A percentile compares a stretch with the other conserved stretches of the same genome.
These are phyloP conservation scores for Magnolia kwangsiensis DNA, from an alignment of 164 flowering plant genomes.

Conservation along the genomic window DNA sequence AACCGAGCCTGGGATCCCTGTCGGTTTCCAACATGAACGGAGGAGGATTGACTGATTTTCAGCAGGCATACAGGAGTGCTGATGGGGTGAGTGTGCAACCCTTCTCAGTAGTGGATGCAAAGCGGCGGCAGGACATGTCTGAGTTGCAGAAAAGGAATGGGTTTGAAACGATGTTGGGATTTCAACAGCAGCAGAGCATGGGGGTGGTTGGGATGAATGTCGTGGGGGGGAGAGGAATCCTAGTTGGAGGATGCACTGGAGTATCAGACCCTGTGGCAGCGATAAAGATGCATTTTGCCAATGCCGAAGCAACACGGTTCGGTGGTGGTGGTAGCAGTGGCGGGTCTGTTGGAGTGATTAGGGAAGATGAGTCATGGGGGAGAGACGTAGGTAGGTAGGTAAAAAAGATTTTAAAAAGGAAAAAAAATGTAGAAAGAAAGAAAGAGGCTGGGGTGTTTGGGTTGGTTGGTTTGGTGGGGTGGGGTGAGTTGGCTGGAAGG, in stretches of 20 bases:
- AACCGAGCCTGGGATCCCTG: slow-evolving; percentile 35
- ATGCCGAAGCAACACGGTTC: slow-evolving; percentile 19
- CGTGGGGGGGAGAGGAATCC: slow-evolving; percentile 43
- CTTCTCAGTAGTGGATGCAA: slow-evolving; percentile 40
- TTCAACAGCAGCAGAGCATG: slow-evolving; percentile 43
- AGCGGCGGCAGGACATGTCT: slow-evolving; percentile 29
- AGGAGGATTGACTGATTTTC: slow-evolving; percentile 34
- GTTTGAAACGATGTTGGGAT: slow-evolving; percentile 36
- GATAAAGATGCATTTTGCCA: slow-evolving; percentile 56
- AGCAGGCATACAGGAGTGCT: slow-evolving; percentile 27
- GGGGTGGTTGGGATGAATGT: slow-evolving; percentile 47
- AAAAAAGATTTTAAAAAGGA: too few relatives aligned
- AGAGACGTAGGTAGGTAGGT: slow-evolving; percentile 64
- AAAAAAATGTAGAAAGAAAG: slow-evolving; percentile 1
- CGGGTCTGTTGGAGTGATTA: slow-evolving; percentile 12
- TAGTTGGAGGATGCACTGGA: slow-evolving; percentile 43
- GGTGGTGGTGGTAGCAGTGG: slow-evolving; percentile 16
- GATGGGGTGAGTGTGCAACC: slow-evolving; percentile 41
- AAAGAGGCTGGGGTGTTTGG: not conserved
- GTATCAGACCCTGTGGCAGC: slow-evolving; percentile 88
- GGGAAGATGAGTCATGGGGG: slow-evolving; percentile 63
- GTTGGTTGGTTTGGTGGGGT: slow-evolving; percentile 2
- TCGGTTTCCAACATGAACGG: slow-evolving; percentile 23
- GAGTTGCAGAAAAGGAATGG: slow-evolving; percentile 55
- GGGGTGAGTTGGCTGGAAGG: not conserved